These are phyloP conservation scores for Excoecaria cochinchinensis DNA, from an alignment of 345 rosid species.

Conservation along the genomic window DNA sequence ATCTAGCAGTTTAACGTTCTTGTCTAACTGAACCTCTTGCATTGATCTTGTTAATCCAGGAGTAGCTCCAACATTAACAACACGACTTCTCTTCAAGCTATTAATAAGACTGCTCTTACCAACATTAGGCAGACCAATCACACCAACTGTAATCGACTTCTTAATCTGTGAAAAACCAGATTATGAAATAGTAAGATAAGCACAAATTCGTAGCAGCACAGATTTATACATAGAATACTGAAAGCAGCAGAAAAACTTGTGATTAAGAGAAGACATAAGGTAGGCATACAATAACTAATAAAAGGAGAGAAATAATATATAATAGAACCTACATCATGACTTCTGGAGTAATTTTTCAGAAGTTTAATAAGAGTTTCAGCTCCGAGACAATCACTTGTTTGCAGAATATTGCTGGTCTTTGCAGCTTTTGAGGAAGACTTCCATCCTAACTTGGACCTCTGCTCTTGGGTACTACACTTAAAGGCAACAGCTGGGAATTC, in stretches of 20 bases:
- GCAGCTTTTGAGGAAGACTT: slow-evolving; percentile 62
- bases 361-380: slow-evolving; percentile 90
- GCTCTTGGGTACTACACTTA: slow-evolving; percentile 95
- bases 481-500: slow-evolving; percentile 97
- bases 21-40: slow-evolving; percentile 96
- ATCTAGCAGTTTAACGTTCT: slow-evolving; percentile 83
- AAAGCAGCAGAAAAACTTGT: background rate
- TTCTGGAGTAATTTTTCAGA: slow-evolving; percentile 90
- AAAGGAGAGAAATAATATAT: slow-evolving; percentile 5
- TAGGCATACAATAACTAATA: background rate
- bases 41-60: slow-evolving; percentile 91
- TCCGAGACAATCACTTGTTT: slow-evolving; percentile 97
- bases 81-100: slow-evolving; percentile 93
- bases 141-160: slow-evolving; percentile 87
- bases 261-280: background rate
- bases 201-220: background rate
- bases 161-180: slow-evolving; percentile 57
- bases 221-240: background rate
- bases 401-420: slow-evolving; percentile 65
- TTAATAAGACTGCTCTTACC: slow-evolving; percentile 99
- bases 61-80: slow-evolving; percentile 90
- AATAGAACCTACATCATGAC: slow-evolving; percentile 63
- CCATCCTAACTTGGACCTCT: slow-evolving; percentile 91
- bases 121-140: slow-evolving; percentile 93
- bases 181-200: background rate